Percentiles rank a stretch among this genome's conserved stretches.
Evolutionary conservation across 768 basidiomycete species (phyloP).

Genomic region (Lyophyllum atratum): DNA sequence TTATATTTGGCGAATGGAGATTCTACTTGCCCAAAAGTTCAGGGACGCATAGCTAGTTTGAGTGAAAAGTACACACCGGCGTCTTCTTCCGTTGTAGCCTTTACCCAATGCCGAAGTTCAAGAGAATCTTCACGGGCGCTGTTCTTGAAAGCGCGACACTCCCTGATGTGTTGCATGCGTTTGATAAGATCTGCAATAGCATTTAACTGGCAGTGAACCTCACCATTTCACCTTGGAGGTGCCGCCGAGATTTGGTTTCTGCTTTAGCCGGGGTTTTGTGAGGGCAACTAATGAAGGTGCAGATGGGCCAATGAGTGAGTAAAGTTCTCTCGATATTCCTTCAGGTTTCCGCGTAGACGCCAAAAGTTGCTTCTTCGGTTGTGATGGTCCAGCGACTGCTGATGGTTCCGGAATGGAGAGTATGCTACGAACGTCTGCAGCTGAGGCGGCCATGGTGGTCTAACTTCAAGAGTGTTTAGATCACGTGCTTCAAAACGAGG

Average conservation of each 20-base stretch:
- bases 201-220: constrained; percentile 9
- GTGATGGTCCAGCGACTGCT: constrained; percentile 45
- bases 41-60: background rate
- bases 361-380: constrained; percentile 45
- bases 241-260: constrained; percentile 76
- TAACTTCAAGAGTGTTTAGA: background rate
- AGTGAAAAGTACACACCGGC: constrained; percentile 43
- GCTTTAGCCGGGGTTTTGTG: constrained; percentile 82
- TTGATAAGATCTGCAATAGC: background rate
- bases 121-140: constrained; percentile 66
- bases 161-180: constrained; percentile 51
- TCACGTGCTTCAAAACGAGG: constrained; percentile 14
- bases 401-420: constrained; percentile 61
- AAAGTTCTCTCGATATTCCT: constrained; percentile 91
- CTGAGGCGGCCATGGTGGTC: constrained; percentile 61
- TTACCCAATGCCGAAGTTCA: constrained; percentile 84
- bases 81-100: constrained; percentile 53
- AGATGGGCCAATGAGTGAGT: constrained; percentile 92
- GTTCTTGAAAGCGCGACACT: constrained; percentile 74
- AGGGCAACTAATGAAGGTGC: constrained; percentile 82
- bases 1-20: constrained; percentile 88
- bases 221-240: constrained; percentile 74
- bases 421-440: constrained; percentile 83
- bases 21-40: constrained; percentile 41
- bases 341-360: constrained; percentile 68